These are phyloP conservation scores for Calocybe cyanea DNA, from an alignment of 768 basidiomycete genomes.

Conservation along the genomic window DNA sequence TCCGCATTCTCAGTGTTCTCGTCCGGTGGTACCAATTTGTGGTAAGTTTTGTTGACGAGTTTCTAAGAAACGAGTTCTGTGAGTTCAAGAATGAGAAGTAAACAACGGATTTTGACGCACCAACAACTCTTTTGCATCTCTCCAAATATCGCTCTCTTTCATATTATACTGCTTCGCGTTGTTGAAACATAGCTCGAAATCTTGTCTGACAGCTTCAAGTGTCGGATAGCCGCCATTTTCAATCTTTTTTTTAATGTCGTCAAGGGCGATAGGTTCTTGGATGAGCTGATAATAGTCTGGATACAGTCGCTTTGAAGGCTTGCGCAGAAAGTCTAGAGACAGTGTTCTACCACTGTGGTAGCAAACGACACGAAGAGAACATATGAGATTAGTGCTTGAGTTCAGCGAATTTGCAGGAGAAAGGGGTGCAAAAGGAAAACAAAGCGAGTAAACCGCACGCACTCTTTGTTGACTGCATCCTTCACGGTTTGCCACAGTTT, in stretches of 20 bases:
- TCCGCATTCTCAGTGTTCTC: slow-evolving; percentile 34
- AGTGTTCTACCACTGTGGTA: slow-evolving; percentile 49
- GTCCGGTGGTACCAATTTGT: slow-evolving; percentile 39
- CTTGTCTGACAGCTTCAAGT: slow-evolving; percentile 62
- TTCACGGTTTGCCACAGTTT: slow-evolving; percentile 75
- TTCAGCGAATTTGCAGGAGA: slow-evolving; percentile 17
- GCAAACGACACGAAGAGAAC: too few species aligned
- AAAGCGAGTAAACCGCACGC: slow-evolving; percentile 52
- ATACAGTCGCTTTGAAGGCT: slow-evolving; percentile 69
- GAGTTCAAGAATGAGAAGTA: slow-evolving; percentile 6
- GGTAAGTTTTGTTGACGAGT: slow-evolving; percentile 46
- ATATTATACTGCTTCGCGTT: slow-evolving; percentile 84
- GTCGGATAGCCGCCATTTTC: slow-evolving; percentile 56
- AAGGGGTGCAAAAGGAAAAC: slow-evolving; percentile 27
- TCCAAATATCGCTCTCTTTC: slow-evolving; percentile 74
- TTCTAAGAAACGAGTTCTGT: slow-evolving; percentile 29
- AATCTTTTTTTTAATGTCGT: slow-evolving; percentile 82
- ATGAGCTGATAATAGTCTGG: slow-evolving; percentile 87
- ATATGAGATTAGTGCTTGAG: too few species aligned
- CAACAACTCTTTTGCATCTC: slow-evolving; percentile 77
- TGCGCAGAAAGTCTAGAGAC: slow-evolving; percentile 62
- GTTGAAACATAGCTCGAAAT: slow-evolving; percentile 74
- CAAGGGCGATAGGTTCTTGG: slow-evolving; percentile 77
- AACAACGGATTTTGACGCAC: slow-evolving; percentile 39
- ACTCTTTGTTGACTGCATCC: slow-evolving; percentile 87